A percentile compares a stretch with the other conserved stretches of the same genome.
Evolutionary conservation across 768 basidiomycete genomes (phyloP).

Genomic region (Boletus sp.): DNA sequence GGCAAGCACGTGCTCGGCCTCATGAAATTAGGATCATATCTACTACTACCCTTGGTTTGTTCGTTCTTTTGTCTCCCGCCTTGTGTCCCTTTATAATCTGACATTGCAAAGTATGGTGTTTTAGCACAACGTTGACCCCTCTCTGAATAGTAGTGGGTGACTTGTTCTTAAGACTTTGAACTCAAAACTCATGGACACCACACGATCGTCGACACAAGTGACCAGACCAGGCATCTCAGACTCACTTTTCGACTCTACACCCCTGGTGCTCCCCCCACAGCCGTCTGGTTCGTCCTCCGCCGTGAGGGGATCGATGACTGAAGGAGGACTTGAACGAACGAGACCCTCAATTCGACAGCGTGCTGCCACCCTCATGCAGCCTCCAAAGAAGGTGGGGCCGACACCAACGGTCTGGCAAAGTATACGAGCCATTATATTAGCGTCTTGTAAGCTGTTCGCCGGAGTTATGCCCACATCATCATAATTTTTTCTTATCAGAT

Average conservation of each 20-base stretch:
- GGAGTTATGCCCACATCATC: neutral
- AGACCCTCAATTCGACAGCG: conserved; percentile 14
- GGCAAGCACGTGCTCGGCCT: neutral
- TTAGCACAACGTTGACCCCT: neutral
- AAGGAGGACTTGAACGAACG: conserved; percentile 4
- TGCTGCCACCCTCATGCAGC: conserved; percentile 35
- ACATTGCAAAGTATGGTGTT: conserved; percentile 1
- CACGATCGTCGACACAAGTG: conserved; percentile 15
- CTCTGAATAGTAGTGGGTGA: conserved; percentile 8
- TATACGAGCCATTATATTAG: conserved; percentile 49
- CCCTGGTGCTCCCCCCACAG: conserved; percentile 1
- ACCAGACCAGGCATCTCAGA: conserved; percentile 7
- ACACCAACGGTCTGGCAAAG: conserved; percentile 48
- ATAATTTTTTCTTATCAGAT: conserved; percentile 38
- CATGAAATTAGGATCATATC: conserved; percentile 13
- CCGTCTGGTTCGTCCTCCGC: conserved; percentile 12
- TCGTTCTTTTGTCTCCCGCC: neutral
- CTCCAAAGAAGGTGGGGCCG: conserved; percentile 36
- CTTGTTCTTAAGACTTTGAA: neutral
- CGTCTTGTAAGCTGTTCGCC: conserved; percentile 51
- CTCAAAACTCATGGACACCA: conserved; percentile 14
- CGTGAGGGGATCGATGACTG: conserved; percentile 6
- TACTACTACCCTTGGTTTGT: neutral
- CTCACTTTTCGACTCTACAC: conserved; percentile 2
- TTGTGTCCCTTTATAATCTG: neutral